Evolutionary conservation across 371 early-diverging fungal genomes (phyloP), one percentile per base, ranked within the genome.

Genomic region (Mucor piriformis): DNA sequence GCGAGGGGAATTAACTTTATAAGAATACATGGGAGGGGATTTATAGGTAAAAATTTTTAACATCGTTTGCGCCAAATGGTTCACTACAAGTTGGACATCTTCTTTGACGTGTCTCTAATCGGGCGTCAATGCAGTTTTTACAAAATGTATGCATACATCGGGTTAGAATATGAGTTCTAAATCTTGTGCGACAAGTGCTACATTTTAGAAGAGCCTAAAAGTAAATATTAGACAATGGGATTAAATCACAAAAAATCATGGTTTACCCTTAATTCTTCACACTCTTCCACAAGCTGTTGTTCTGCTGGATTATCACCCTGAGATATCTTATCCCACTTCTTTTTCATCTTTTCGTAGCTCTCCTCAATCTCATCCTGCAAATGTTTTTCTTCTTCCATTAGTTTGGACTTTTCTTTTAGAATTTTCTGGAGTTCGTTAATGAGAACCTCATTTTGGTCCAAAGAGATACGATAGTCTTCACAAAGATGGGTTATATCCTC

Each of bases 111-210:
- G 92, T 92, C 63, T 93, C 94, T 63, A 93, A 79, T 61, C 95
- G 85, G 32, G 83, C 82, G 59, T 98, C 93, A 40, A 99, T 83
- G 69, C 99, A 99, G 24, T 86, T 85, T 67, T 94, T 92, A 81
- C 97, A 98, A 72, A 98, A 97, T 16, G 91, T 91, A 69, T 98
- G 99, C 97, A 95, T 95, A 72, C 99, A 98, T 20, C 91, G 83
- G 57, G 83, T 56, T 2, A 98, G 73, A 3, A 89, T 87, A 69
- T 91, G 92, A 27, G 86, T 85, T 77, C 96, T 96, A 76, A 97
- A 91, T 47, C 91, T 81, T 43, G 74, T 77, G 58, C 86, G 83
- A 73, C 99, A 98, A 33, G 92, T 85, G 21, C 89, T 85, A 67
- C 99, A 98, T 70, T 93, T 94, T 47, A 96, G 77, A 57, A 95